Base-by-base conservation (phyloP, 768 basidiomycete species). In the Mycena belliarum region DNA sequence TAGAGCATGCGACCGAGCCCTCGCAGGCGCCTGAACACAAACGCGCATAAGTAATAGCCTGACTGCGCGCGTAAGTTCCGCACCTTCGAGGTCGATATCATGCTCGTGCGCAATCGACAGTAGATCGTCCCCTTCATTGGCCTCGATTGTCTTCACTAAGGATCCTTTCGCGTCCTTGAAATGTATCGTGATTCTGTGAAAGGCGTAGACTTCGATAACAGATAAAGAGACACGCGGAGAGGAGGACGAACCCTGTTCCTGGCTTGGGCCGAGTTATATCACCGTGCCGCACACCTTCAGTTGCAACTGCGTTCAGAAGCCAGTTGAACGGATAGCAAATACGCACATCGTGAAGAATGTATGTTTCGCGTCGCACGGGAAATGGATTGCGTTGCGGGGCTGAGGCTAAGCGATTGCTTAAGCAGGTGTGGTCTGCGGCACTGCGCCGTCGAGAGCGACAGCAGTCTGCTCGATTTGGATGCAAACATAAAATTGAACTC, bases 81-180 rank as follows among this genome's bases (percentile, higher is more conserved):
- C 62, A 93, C 95, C 95, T 79, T 98, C 96, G 20, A 98, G 79
- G 69, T 98, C 96, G 52, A 99, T 84, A 65, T 98, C 96, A 68
- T 96, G 86, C 71, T 97, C 95, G 67, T 97, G 95, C 6, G 95
- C 95, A 52, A 99, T 78, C 23, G 87, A 86, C 32, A 99, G 76
- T 35, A 99, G 75, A 68, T 97, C 93, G 68, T 99, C 96, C 12
- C 95, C 97, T 66, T 95, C 94, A 70, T 89, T 95, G 3, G 82
- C 96, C 69, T 98, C 91, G 10, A 97, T 84, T 0, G 89, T 95
- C 73, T 89, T 92, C 41, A 97, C 78, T n/a, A 82, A 76, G 29
- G 79, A 79, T 4, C 94, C 96, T 66, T 92, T 93, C 10, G 92
- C 79, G 70, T 96, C 93, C 61, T 89, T 87, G 79, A 96, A 99